phyloP scores from a whole-genome alignment of 2,329 filamentous ascomycete species.

The Aspergillus versicolor region DNA sequence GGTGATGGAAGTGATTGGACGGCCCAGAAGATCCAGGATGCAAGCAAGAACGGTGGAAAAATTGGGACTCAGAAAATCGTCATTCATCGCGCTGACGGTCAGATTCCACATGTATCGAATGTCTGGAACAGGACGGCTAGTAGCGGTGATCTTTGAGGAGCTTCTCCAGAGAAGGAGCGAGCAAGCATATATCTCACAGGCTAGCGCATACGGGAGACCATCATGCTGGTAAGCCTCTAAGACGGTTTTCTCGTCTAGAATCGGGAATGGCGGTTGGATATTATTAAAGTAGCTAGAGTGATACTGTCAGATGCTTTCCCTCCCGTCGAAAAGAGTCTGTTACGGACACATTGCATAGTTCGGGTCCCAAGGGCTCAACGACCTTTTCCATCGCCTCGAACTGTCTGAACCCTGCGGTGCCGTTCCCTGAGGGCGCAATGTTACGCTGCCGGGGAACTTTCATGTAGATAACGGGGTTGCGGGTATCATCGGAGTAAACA shows the following conservation, averaged over 20 bases:
- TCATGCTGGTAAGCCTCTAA: slow-evolving; percentile 5
- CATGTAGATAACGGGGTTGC: slow-evolving; percentile 8
- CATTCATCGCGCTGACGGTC: slow-evolving; percentile 9
- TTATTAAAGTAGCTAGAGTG: slow-evolving; percentile 4
- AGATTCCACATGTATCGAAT: slow-evolving; percentile 11
- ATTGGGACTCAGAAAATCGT: slow-evolving; percentile 9
- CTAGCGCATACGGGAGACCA: slow-evolving; percentile 3
- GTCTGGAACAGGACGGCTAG: neutral
- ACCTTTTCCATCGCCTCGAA: slow-evolving; percentile 10
- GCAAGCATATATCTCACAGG: slow-evolving; percentile 7
- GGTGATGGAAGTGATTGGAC: slow-evolving; percentile 8
- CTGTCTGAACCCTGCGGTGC: slow-evolving; percentile 4
- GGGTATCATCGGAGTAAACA: slow-evolving; percentile 9
- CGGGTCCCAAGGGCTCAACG: slow-evolving; percentile 3
- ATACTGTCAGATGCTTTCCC: neutral
- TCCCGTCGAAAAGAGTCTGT: neutral
- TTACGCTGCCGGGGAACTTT: slow-evolving; percentile 5
- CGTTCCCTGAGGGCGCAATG: slow-evolving; percentile 3
- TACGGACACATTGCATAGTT: slow-evolving; percentile 5
- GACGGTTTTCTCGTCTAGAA: slow-evolving; percentile 7
- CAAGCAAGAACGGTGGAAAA: slow-evolving; percentile 6
- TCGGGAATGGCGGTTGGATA: slow-evolving; percentile 8
- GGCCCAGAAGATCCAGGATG: slow-evolving; percentile 5
- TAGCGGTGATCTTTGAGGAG: neutral
- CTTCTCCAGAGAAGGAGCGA: slow-evolving; percentile 7